These are phyloP conservation scores for Xylaria sp. DNA, from an alignment of 2,329 filamentous ascomycete genomes.

Conservation along the genomic window DNA sequence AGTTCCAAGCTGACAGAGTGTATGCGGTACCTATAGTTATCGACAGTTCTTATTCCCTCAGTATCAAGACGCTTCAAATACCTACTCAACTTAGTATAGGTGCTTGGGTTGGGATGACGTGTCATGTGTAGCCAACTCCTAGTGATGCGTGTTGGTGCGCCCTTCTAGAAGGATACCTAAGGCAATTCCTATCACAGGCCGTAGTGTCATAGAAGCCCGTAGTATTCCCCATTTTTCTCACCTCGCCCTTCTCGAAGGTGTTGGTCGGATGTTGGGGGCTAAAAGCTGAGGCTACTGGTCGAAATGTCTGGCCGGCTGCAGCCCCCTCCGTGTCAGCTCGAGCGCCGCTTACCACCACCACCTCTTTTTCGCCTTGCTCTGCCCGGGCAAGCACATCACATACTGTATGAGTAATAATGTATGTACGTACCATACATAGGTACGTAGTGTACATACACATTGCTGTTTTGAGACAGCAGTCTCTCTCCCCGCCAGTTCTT, in stretches of 20 bases:
- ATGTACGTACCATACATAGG: too few relatives aligned
- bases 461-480: constrained; percentile 7
- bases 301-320: neutral
- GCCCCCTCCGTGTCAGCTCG: neutral
- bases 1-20: too few relatives aligned
- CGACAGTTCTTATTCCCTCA: neutral
- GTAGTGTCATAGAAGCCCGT: neutral
- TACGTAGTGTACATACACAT: neutral
- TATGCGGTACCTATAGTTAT: too few relatives aligned
- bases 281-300: constrained; percentile 3
- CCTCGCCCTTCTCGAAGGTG: neutral
- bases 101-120: neutral
- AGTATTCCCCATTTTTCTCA: neutral
- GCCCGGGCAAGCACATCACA: too few relatives aligned
- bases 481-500: constrained; percentile 22
- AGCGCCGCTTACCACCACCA: neutral
- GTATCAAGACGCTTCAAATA: neutral
- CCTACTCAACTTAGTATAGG: neutral
- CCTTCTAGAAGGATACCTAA: neutral
- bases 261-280: constrained; percentile 14
- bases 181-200: neutral
- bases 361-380: neutral
- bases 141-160: neutral
- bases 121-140: neutral
- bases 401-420: too few relatives aligned